These are phyloP conservation scores for Agaricus sinodeliciosus DNA, from an alignment of 768 basidiomycete species.

Conservation along the genomic window DNA sequence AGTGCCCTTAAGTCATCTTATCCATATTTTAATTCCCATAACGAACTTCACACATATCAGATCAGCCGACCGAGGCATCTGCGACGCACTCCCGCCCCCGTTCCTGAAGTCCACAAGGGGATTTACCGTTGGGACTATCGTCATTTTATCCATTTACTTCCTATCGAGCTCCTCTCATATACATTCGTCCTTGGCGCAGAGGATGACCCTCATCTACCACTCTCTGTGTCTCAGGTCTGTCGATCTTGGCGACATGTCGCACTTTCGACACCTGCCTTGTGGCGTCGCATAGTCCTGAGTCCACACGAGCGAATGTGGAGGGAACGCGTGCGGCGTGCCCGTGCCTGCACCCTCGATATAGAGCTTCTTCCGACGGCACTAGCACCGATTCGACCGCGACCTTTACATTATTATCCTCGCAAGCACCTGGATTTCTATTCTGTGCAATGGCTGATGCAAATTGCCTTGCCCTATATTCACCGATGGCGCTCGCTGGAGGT, in stretches of 20 bases:
- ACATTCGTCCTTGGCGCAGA: slow-evolving; percentile 58
- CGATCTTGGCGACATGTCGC: slow-evolving; percentile 56
- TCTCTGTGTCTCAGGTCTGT: slow-evolving; percentile 66
- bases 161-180: slow-evolving; percentile 56
- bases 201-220: slow-evolving; percentile 48
- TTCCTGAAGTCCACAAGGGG: slow-evolving; percentile 6
- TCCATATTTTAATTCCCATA: neutral
- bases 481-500: slow-evolving; percentile 61
- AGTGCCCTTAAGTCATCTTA: slow-evolving; percentile 1
- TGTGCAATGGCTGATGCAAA: slow-evolving; percentile 58
- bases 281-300: slow-evolving; percentile 52
- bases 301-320: slow-evolving; percentile 52
- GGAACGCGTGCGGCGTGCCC: slow-evolving; percentile 54
- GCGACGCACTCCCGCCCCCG: slow-evolving; percentile 21
- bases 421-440: slow-evolving; percentile 32
- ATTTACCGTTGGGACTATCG: slow-evolving; percentile 14
- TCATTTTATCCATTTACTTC: slow-evolving; percentile 53
- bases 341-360: slow-evolving; percentile 56
- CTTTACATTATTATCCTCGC: slow-evolving; percentile 17
- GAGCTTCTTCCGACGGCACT: slow-evolving; percentile 33
- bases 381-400: slow-evolving; percentile 18
- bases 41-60: slow-evolving; percentile 10
- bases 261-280: slow-evolving; percentile 53
- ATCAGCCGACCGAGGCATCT: slow-evolving; percentile 33
- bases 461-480: slow-evolving; percentile 43